phyloP scores from a whole-genome alignment of 805 yeast genomes.

The Yamadazyma sp. region DNA sequence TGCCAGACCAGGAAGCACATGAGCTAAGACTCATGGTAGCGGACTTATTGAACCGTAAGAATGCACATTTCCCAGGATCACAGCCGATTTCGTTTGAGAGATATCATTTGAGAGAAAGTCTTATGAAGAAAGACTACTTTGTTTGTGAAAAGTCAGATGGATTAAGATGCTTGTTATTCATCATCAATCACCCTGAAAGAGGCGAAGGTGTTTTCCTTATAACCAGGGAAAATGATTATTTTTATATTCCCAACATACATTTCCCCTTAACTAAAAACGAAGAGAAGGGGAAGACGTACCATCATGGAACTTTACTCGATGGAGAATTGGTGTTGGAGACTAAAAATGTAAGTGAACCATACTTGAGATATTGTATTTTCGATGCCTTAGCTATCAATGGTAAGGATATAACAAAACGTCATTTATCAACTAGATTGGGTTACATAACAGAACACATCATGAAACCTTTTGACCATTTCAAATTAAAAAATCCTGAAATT shows the following conservation, averaged over 20 bases:
- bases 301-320: constrained; percentile 86
- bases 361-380: constrained; percentile 75
- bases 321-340: constrained; percentile 87
- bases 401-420: constrained; percentile 61
- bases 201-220: constrained; percentile 89
- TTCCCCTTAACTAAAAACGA: constrained; percentile 59
- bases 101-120: constrained; percentile 60
- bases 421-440: constrained; percentile 79
- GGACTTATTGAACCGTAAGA: constrained; percentile 50
- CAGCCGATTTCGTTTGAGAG: constrained; percentile 92
- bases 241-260: constrained; percentile 76
- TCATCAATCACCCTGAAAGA: constrained; percentile 61
- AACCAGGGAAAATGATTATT: constrained; percentile 86
- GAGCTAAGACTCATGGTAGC: constrained; percentile 70
- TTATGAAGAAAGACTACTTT: constrained; percentile 72
- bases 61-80: constrained; percentile 79
- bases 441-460: constrained; percentile 78
- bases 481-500: constrained; percentile 67
- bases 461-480: constrained; percentile 75
- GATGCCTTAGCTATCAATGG: constrained; percentile 89
- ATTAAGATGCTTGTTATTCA: constrained; percentile 72
- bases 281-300: constrained; percentile 54
- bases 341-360: constrained; percentile 51
- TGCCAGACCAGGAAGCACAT: constrained; percentile 67
- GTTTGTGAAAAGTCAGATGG: constrained; percentile 98